Evolutionary conservation across 1,284 basidiomycete genomes (phyloP).

Genomic region (Irpex rosettiformis): DNA sequence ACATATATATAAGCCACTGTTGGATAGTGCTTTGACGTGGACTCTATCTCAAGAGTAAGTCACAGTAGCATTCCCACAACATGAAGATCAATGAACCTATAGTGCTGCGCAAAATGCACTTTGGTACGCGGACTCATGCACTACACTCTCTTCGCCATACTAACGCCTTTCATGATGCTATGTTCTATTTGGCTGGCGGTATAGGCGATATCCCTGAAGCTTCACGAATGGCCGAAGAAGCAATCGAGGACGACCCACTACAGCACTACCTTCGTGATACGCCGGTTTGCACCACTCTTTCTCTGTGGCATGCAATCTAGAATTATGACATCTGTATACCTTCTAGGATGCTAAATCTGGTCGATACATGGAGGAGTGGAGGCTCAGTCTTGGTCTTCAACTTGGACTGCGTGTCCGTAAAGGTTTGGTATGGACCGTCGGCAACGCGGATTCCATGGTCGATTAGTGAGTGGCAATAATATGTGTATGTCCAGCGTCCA

Average conservation of each 20-base stretch:
- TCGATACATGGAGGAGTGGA: background rate
- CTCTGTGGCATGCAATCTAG: background rate
- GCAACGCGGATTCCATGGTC: background rate
- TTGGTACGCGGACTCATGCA: background rate
- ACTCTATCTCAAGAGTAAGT: background rate
- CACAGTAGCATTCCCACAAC: background rate
- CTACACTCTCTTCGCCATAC: background rate
- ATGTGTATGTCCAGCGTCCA: background rate
- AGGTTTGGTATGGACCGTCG: background rate
- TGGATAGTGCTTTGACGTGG: background rate
- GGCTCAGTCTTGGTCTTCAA: background rate
- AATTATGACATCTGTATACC: background rate
- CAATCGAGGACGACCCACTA: background rate
- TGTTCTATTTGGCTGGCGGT: background rate
- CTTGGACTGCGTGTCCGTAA: background rate
- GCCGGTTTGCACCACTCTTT: background rate
- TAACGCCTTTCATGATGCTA: background rate
- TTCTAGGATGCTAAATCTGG: background rate
- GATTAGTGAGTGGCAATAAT: background rate
- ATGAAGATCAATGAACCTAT: background rate
- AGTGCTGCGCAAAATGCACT: background rate
- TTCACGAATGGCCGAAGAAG: background rate
- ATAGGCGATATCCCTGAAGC: slow-evolving; percentile 14
- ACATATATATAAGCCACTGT: background rate
- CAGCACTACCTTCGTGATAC: slow-evolving; percentile 3